Evolutionary conservation across 176 grass and related monocot genomes (phyloP).

Genomic region (Oryza nivara): DNA sequence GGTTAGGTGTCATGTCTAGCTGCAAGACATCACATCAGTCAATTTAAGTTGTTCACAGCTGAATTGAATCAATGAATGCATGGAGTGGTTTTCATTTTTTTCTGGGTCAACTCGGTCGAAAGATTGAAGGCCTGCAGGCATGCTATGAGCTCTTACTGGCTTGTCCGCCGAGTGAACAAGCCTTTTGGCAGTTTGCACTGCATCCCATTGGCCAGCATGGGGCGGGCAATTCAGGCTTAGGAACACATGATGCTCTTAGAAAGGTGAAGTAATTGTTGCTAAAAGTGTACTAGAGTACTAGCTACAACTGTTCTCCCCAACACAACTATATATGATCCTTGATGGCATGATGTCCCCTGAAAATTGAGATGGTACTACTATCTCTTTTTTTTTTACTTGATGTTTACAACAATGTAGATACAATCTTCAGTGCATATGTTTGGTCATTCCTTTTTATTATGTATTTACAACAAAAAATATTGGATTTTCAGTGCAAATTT

Average conservation of each 20-base stretch:
- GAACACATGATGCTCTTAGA: neutral
- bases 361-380: too few species aligned
- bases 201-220: neutral
- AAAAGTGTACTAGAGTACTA: too few species aligned
- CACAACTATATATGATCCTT: too few species aligned
- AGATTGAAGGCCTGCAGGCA: neutral
- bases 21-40: conserved; percentile 48
- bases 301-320: too few species aligned
- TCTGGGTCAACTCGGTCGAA: conserved; percentile 14
- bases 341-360: too few species aligned
- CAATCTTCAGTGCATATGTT: too few species aligned
- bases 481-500: too few species aligned
- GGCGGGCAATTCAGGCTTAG: neutral
- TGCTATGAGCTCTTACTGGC: conserved; percentile 3
- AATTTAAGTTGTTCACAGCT: conserved; percentile 1
- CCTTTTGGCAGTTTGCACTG: neutral
- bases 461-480: too few species aligned
- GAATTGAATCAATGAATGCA: neutral
- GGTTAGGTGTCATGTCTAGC: conserved; percentile 47
- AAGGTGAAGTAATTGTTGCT: conserved; percentile 6
- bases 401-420: too few species aligned
- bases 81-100: neutral
- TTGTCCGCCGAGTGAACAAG: neutral
- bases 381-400: too few species aligned
- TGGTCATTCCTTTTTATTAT: too few species aligned